Base-by-base conservation (phyloP, 1,284 basidiomycete species). In the Leccinum fallax region DNA sequence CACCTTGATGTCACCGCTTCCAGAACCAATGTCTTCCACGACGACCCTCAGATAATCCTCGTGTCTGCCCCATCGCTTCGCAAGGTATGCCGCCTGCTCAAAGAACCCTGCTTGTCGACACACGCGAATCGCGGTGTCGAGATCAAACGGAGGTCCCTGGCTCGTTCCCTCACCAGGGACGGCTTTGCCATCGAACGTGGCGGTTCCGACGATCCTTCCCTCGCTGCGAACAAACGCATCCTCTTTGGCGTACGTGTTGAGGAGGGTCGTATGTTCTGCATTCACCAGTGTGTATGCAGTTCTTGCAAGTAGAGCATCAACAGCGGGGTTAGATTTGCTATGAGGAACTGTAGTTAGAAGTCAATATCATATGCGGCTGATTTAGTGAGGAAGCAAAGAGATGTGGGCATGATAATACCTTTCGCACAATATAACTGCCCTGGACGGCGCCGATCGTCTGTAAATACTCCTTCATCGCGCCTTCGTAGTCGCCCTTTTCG, bases 351-450 rank as follows among this genome's bases (percentile, higher is more conserved):
- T 28, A 15, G 46, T 72, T 11, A 67, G 43, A 38, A 53, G 51
- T 16, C 16, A 53, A 53, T n/a, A 53, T 28, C 28, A 24, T 28
- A 32, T 28, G 49, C 24, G 49, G 4, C 4, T 51, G 49, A 38
- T 48, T 46, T 13, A 46, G 19, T 21, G 11, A 46, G 2, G 40
- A 6, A 19, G n/a, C 9, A 13, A n/a, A 21, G 52, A 32, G 52
- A 28, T 11, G 7, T 28, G 15, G 16, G 15, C 53, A 28, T 13
- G 13, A 54, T 2, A 1, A 55, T 66, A 93, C 95, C 84, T 97
- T 98, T 67, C 97, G 88, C 63, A 99, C 96, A 21, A 99, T 95
- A 77, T 97, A 97, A 72, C 95, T 97, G 0, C 96, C 94, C 67
- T 95, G 93, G 0, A 97, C 81, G 60, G 87, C 81, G 0, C 97